Conservation (phyloP, 371 early-diverging fungal species). For the Apophysomyces trapeziformis region DNA sequence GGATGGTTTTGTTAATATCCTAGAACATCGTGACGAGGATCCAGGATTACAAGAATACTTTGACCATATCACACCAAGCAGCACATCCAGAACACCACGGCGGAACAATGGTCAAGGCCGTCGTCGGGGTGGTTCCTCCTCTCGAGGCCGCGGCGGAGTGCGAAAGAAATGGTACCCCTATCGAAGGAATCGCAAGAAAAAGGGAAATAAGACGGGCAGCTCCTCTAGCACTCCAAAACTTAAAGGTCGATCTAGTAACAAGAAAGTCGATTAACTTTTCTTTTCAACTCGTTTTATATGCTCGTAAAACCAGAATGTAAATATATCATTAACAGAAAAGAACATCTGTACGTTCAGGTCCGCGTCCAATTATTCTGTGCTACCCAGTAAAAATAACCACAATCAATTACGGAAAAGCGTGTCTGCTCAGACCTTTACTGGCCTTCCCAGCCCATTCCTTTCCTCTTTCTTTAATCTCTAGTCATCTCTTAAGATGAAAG, state of each 20-base stretch:
- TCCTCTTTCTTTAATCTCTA: background rate
- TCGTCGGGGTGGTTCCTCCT: background rate
- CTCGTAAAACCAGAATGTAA: background rate
- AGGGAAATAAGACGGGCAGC: background rate
- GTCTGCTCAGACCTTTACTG: background rate
- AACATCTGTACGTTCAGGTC: constrained; percentile 1
- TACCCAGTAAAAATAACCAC: constrained; percentile 5
- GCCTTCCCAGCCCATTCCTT: constrained; percentile 1
- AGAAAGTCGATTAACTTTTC: background rate
- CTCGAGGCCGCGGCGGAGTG: constrained; percentile 3
- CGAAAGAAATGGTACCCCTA: background rate
- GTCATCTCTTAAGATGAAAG: background rate
- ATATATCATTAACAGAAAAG: background rate
- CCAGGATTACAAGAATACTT: background rate
- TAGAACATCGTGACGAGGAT: background rate
- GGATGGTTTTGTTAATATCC: constrained; percentile 15
- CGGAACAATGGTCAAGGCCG: background rate
- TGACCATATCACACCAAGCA: background rate
- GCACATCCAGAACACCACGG: background rate
- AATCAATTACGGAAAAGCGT: constrained; percentile 5
- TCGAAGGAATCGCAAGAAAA: background rate
- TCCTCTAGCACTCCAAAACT: background rate
- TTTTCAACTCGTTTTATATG: background rate
- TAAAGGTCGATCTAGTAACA: background rate
- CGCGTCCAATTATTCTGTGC: constrained; percentile 8